Evolutionary conservation across 2,329 filamentous ascomycete genomes (phyloP), one percentile per base, ranked within the genome.

Genomic region (Incumbomyces delicatus): DNA sequence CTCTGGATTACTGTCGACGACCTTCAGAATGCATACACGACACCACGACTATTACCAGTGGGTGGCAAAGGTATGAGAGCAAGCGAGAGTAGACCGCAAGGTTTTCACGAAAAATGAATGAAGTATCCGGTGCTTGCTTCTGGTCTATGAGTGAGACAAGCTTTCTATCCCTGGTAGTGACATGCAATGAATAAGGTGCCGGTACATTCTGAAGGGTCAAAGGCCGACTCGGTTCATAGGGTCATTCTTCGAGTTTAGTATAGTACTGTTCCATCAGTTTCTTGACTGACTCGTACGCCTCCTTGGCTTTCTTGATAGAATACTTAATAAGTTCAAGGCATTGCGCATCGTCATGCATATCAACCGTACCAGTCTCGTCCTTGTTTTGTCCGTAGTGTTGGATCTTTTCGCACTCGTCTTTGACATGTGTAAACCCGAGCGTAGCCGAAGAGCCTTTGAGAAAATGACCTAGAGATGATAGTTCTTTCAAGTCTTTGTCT

Each of bases 371-470:
- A 36, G 85, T 82, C 50, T 86, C 78, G 57, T 90, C 88, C 67
- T 89, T 87, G 59, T 77, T 74, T 60, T 85, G 84, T 56, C 90
- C 90, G 63, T 82, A 94, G 61, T 94, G 84, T 67, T 98, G 90
- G 60, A 98, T 95, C 73, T 94, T 88, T 69, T 96, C 89, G 70
- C 92, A 98, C 52, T 80, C 83, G 61, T 95, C 88, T 64, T 87
- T 86, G 59, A 98, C 84, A 66, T 94, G 94, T 59, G 78, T 83
- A 46, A 96, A 77, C 38, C 92, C 92, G 45, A 98, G 77, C 3
- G 92, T 95, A 33, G 92, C 90, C 7, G 90, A 95, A 6, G 90
- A 96, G 50, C 92, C 92, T 70, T 98, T 98, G 57, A 98, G 76
- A 70, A 95, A 98, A 69, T 98, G 92, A 35, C 92, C 92, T 29